These are phyloP conservation scores for Blastobotrys proliferans DNA, from an alignment of 1,139 yeast genomes.

Conservation along the genomic window DNA sequence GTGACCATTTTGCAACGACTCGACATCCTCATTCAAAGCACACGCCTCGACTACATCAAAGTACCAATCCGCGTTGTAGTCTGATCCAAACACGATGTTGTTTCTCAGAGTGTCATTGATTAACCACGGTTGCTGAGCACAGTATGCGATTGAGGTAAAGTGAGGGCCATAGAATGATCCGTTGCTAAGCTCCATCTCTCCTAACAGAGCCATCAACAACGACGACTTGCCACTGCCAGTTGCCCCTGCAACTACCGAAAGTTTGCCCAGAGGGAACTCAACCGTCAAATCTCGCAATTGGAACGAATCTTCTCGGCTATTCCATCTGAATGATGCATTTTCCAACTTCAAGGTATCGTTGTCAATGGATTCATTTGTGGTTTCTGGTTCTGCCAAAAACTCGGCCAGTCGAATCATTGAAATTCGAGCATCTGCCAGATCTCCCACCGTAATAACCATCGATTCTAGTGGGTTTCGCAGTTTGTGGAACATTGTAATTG, in stretches of 20 bases:
- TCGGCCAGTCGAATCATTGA: slow-evolving; percentile 80
- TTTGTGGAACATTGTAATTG: slow-evolving; percentile 77
- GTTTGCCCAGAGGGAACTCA: slow-evolving; percentile 63
- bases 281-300: slow-evolving; percentile 53
- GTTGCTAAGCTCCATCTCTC: slow-evolving; percentile 92
- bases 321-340: slow-evolving; percentile 80
- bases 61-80: slow-evolving; percentile 70
- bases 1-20: slow-evolving; percentile 61
- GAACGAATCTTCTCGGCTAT: neutral
- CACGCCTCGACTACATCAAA: slow-evolving; percentile 70
- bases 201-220: slow-evolving; percentile 78
- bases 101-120: slow-evolving; percentile 81
- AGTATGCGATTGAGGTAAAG: slow-evolving; percentile 77
- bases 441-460: slow-evolving; percentile 79
- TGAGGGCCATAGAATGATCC: too few relatives aligned
- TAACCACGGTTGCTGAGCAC: slow-evolving; percentile 95
- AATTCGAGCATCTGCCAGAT: slow-evolving; percentile 80
- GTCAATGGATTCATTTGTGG: slow-evolving; percentile 78
- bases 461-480: slow-evolving; percentile 83
- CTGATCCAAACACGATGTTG: slow-evolving; percentile 74
- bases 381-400: slow-evolving; percentile 74
- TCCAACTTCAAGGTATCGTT: slow-evolving; percentile 69
- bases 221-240: slow-evolving; percentile 98
- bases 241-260: slow-evolving; percentile 85
- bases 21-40: slow-evolving; percentile 67